A percentile compares a stretch with the other conserved stretches of the same genome.
phyloP scores from a whole-genome alignment of 2,329 filamentous ascomycete species.

The Fusarium sp. region DNA sequence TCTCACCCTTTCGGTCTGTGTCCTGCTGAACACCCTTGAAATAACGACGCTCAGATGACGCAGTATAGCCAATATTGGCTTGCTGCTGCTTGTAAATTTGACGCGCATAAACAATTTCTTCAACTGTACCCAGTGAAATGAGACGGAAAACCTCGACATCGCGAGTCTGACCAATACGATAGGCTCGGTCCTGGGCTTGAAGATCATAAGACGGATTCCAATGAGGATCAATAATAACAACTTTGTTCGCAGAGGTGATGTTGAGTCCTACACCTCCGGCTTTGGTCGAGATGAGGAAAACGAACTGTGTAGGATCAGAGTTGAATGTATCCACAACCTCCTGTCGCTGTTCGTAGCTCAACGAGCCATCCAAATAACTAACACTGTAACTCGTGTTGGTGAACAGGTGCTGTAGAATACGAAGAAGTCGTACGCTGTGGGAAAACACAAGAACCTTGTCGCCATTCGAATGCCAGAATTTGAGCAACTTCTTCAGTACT shows the following conservation, averaged over 20 bases:
- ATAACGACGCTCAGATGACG: constrained; percentile 91
- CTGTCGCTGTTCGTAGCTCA: constrained; percentile 86
- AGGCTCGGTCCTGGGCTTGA: constrained; percentile 95
- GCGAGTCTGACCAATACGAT: constrained; percentile 91
- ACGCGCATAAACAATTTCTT: constrained; percentile 96
- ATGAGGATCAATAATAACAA: constrained; percentile 95
- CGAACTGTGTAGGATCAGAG: constrained; percentile 85
- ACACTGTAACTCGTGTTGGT: constrained; percentile 90
- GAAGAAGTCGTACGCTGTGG: constrained; percentile 87
- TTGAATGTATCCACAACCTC: constrained; percentile 92
- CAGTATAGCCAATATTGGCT: constrained; percentile 96
- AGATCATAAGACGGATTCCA: constrained; percentile 97
- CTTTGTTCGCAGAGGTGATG: constrained; percentile 97
- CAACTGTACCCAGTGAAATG: constrained; percentile 90
- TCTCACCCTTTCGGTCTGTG: constrained; percentile 86
- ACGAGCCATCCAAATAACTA: constrained; percentile 88
- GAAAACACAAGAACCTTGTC: constrained; percentile 98
- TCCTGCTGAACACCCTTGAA: constrained; percentile 95
- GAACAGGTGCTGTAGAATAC: constrained; percentile 87
- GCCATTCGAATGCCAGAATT: constrained; percentile 89
- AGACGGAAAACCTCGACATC: constrained; percentile 97
- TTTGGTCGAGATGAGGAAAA: constrained; percentile 94
- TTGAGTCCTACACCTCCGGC: constrained; percentile 95
- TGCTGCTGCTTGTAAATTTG: constrained; percentile 99
- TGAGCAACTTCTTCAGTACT: constrained; percentile 85